phyloP scores from a whole-genome alignment of 768 basidiomycete genomes.

The Mycena albidolilacea region DNA sequence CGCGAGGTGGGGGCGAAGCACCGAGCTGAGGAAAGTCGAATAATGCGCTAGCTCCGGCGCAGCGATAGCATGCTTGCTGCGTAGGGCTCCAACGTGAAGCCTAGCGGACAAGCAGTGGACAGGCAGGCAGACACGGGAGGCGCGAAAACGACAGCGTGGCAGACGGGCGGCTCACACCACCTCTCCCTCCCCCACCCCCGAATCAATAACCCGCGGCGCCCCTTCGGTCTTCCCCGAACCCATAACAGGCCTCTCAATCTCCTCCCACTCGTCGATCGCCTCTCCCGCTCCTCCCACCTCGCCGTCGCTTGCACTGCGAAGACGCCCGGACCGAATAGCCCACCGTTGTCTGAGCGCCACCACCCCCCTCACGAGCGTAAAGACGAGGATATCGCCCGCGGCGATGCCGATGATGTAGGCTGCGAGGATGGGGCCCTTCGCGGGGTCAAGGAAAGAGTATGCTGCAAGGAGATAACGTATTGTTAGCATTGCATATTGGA shows the following conservation, averaged over 20 bases:
- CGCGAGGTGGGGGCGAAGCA: too few species aligned
- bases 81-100: too few species aligned
- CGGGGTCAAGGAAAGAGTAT: constrained; percentile 77
- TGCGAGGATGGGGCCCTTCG: constrained; percentile 60
- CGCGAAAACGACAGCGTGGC: background rate
- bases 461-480: constrained; percentile 52
- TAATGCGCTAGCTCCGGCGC: too few species aligned
- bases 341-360: constrained; percentile 56
- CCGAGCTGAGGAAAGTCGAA: too few species aligned
- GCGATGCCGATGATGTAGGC: constrained; percentile 76
- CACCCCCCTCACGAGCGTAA: constrained; percentile 61
- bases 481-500: background rate
- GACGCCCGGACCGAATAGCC: constrained; percentile 29
- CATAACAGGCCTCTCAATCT: constrained; percentile 47
- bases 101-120: too few species aligned
- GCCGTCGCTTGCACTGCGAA: background rate
- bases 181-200: background rate
- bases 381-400: constrained; percentile 66
- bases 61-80: too few species aligned
- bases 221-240: constrained; percentile 1
- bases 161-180: background rate
- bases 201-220: background rate
- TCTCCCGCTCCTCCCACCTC: constrained; percentile 39
- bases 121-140: too few species aligned
- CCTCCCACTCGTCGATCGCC: constrained; percentile 63